Evolutionary conservation across 495 filamentous ascomycete species (phyloP).

Genomic region (Penicillium manginii): DNA sequence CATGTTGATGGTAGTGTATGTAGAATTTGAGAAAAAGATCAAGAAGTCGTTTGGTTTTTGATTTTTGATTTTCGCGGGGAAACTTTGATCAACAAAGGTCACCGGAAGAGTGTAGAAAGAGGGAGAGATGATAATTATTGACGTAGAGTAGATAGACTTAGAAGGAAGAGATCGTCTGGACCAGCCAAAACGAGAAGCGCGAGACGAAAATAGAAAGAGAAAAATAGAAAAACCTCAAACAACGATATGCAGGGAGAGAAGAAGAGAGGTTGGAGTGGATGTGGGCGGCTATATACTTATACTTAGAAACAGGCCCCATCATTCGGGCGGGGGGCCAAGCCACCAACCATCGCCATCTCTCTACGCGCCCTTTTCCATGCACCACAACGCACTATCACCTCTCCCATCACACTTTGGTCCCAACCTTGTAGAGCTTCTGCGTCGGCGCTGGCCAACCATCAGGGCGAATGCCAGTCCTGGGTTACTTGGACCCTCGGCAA

Average conservation of each 20-base stretch:
- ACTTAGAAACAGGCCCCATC: constrained; percentile 19
- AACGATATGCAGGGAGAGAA: constrained; percentile 31
- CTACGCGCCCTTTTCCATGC: constrained; percentile 36
- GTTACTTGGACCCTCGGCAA: neutral
- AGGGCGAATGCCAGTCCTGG: neutral
- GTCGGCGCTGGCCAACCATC: constrained; percentile 15
- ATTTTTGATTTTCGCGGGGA: neutral
- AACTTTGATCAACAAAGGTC: constrained; percentile 47
- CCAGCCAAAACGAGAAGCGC: constrained; percentile 47
- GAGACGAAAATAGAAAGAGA: constrained; percentile 44
- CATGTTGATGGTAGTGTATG: constrained; percentile 32
- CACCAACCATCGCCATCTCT: constrained; percentile 18
- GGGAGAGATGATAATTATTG: constrained; percentile 36
- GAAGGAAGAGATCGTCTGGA: constrained; percentile 37
- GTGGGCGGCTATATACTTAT: constrained; percentile 53
- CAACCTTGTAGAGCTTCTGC: constrained; percentile 16
- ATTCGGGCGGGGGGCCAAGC: constrained; percentile 6
- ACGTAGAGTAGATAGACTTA: constrained; percentile 32
- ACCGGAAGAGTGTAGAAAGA: constrained; percentile 18
- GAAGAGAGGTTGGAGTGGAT: constrained; percentile 16
- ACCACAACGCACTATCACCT: constrained; percentile 30
- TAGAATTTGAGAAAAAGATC: constrained; percentile 8
- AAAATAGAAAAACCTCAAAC: constrained; percentile 43
- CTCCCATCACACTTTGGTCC: constrained; percentile 32
- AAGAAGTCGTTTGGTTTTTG: neutral